These are phyloP conservation scores for Paramecium bursaria DNA, from an alignment of 73 alveolate genomes.

Conservation along the genomic window DNA sequence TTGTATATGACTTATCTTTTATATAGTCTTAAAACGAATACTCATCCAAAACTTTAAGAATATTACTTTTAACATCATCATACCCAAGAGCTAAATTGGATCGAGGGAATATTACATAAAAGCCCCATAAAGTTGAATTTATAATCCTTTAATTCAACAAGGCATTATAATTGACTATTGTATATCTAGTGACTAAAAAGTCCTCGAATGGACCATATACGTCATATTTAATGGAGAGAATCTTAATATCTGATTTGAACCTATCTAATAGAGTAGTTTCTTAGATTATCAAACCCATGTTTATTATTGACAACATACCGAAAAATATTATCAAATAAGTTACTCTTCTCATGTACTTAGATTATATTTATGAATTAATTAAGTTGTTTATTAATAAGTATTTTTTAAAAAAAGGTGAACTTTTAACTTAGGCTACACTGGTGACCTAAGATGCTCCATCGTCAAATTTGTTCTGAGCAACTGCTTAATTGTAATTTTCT, in stretches of 20 bases:
- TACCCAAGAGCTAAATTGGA: slow-evolving; percentile 1
- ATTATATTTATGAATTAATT: slow-evolving; percentile 8
- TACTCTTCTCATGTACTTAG: not conserved
- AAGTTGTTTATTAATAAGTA: not conserved
- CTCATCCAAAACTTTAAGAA: not conserved
- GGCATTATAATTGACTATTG: slow-evolving; percentile 29
- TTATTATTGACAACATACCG: not conserved
- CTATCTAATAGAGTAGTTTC: not conserved
- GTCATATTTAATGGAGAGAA: slow-evolving; percentile 33
- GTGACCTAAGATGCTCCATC: not conserved
- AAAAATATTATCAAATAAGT: not conserved
- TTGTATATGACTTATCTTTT: not conserved
- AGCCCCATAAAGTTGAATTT: not conserved
- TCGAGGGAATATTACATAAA: not conserved
- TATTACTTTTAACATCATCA: not conserved
- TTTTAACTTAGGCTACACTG: slow-evolving; percentile 9
- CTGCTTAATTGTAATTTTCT: not conserved
- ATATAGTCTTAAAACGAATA: slow-evolving; percentile 16
- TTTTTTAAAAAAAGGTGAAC: slow-evolving; percentile 16
- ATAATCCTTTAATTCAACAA: not conserved
- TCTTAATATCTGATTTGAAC: slow-evolving; percentile 5
- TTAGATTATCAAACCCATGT: not conserved
- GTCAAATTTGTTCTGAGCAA: not conserved
- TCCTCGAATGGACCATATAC: slow-evolving; percentile 1
- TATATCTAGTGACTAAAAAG: slow-evolving; percentile 18